A percentile compares a stretch with the other conserved stretches of the same genome.
Evolutionary conservation across 345 rosid genomes (phyloP).

Genomic region (Adansonia digitata): DNA sequence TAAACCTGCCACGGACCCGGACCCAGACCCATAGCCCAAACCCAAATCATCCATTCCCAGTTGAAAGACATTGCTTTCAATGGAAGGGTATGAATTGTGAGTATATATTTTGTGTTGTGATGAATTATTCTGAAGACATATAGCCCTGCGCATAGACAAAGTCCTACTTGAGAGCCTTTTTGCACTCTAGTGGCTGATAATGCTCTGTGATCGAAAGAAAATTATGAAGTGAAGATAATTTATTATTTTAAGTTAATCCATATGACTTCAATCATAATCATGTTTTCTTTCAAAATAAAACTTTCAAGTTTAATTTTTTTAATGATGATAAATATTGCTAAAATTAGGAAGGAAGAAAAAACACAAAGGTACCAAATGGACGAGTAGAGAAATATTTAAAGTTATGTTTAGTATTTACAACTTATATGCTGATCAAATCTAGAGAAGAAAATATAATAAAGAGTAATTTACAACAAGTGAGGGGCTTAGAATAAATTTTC

Average conservation of each 20-base stretch:
- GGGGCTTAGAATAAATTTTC: neutral
- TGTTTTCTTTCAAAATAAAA: too few relatives aligned
- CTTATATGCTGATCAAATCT: neutral
- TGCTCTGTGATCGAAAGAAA: neutral
- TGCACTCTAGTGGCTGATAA: neutral
- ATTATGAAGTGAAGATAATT: neutral
- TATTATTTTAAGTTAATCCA: neutral
- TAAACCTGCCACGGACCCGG: too few relatives aligned
- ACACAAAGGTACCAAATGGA: neutral
- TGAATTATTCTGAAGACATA: neutral
- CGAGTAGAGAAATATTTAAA: neutral
- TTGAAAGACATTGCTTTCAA: neutral
- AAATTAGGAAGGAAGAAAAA: too few relatives aligned
- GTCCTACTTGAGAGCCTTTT: neutral
- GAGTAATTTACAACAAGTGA: neutral
- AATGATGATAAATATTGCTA: too few relatives aligned
- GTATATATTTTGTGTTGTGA: neutral
- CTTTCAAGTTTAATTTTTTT: neutral
- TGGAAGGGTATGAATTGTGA: neutral
- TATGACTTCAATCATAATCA: neutral
- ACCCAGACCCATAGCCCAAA: neutral
- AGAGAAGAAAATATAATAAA: neutral
- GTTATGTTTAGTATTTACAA: neutral
- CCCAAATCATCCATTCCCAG: neutral
- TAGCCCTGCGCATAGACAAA: neutral